phyloP scores from a whole-genome alignment of 441 rosid genomes.

The Lepidium campestre region DNA sequence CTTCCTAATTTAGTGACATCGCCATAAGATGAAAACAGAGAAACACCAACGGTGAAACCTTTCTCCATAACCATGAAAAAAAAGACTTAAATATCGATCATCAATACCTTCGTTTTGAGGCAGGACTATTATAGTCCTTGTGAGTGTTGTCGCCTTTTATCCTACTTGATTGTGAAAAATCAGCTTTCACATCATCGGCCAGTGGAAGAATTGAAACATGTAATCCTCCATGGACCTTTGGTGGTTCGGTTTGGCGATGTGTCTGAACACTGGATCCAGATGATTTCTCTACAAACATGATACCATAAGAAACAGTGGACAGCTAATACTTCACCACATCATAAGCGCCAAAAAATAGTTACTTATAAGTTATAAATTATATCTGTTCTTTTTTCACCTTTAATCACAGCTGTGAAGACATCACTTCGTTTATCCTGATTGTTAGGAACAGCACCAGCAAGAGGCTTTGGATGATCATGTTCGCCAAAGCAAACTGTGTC shows the following conservation, averaged over 20 bases:
- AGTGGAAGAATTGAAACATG: constrained; percentile 33
- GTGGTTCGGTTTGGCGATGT: constrained; percentile 30
- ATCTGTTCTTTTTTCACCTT: constrained; percentile 36
- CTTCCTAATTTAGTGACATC: constrained; percentile 46
- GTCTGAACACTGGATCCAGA: constrained; percentile 36
- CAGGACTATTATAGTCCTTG: constrained; percentile 38
- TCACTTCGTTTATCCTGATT: constrained; percentile 44
- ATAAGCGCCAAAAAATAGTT: background rate
- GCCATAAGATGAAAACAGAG: background rate
- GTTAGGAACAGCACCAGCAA: constrained; percentile 36
- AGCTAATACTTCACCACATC: background rate
- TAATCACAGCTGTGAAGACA: constrained; percentile 25
- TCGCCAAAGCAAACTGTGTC: constrained; percentile 63
- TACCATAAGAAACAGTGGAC: background rate
- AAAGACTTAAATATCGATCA: background rate
- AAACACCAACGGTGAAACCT: background rate
- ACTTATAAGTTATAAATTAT: background rate
- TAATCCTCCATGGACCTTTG: constrained; percentile 25
- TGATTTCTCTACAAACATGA: constrained; percentile 39
- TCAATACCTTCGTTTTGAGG: constrained; percentile 61
- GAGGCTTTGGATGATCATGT: constrained; percentile 77
- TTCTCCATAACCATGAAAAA: background rate
- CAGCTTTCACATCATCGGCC: constrained; percentile 40
- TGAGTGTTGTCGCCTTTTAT: constrained; percentile 34
- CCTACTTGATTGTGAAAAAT: constrained; percentile 41